Percentiles rank a stretch among this genome's conserved stretches.
These are phyloP conservation scores for Neocucurbitaria cava DNA, from an alignment of 2,329 filamentous ascomycete species.

Conservation along the genomic window DNA sequence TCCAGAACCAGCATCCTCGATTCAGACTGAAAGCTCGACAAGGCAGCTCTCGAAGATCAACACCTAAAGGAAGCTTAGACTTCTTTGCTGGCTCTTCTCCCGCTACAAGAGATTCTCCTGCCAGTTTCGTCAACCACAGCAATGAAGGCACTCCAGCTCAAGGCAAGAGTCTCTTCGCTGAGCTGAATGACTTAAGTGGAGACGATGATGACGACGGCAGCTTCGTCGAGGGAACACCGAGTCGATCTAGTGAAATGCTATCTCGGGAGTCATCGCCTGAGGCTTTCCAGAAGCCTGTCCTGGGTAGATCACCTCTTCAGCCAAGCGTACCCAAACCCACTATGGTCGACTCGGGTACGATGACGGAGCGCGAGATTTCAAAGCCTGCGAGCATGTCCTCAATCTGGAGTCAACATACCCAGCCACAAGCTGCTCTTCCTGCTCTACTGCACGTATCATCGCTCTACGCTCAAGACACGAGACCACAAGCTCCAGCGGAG, in stretches of 20 bases:
- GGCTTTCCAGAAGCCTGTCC: conserved; percentile 22
- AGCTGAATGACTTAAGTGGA: conserved; percentile 80
- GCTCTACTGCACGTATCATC: conserved; percentile 31
- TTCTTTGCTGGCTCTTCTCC: conserved; percentile 65
- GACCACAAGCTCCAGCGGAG: conserved; percentile 21
- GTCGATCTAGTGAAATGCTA: conserved; percentile 37
- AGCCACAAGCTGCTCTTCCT: conserved; percentile 25
- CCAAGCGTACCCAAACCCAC: conserved; percentile 33
- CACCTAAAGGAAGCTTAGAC: conserved; percentile 66
- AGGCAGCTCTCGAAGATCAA: conserved; percentile 61
- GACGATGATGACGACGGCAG: conserved; percentile 69
- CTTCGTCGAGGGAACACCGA: conserved; percentile 45
- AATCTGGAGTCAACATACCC: conserved; percentile 38
- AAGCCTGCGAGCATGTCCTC: conserved; percentile 37
- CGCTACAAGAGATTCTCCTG: conserved; percentile 61
- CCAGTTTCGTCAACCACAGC: conserved; percentile 57
- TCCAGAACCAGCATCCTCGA: conserved; percentile 68
- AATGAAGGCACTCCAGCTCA: conserved; percentile 56
- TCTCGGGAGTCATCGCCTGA: conserved; percentile 46
- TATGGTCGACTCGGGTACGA: conserved; percentile 68
- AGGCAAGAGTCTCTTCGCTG: conserved; percentile 86
- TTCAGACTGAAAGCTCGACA: conserved; percentile 76
- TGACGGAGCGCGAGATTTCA: conserved; percentile 67
- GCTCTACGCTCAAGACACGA: conserved; percentile 37
- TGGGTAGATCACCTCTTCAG: conserved; percentile 32